These are phyloP conservation scores for Backusella tarrabulga DNA, from an alignment of 192 early-diverging fungal species.

Conservation along the genomic window DNA sequence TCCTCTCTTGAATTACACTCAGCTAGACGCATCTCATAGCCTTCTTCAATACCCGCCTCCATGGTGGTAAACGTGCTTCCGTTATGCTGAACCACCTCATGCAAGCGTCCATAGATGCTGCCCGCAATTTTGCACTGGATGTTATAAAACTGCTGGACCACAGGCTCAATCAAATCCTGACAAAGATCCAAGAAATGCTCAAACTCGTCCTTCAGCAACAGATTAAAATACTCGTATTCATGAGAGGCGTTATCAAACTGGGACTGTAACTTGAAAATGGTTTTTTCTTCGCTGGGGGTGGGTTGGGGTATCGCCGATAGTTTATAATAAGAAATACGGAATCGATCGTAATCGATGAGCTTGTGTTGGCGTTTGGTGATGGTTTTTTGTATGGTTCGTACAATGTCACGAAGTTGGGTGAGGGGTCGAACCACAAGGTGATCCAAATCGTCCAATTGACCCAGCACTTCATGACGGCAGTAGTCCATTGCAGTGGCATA, in stretches of 20 bases:
- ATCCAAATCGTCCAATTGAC: slow-evolving; percentile 73
- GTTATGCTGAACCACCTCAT: slow-evolving; percentile 45
- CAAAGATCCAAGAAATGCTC: slow-evolving; percentile 69
- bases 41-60: slow-evolving; percentile 8
- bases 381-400: slow-evolving; percentile 73
- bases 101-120: slow-evolving; percentile 54
- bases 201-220: slow-evolving; percentile 73
- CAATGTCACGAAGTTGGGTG: slow-evolving; percentile 64
- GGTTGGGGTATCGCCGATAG: slow-evolving; percentile 61
- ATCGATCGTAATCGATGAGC: slow-evolving; percentile 89
- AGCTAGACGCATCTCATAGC: slow-evolving; percentile 25
- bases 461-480: slow-evolving; percentile 50
- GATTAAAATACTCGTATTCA: slow-evolving; percentile 83
- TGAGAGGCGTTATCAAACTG: slow-evolving; percentile 74
- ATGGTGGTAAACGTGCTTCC: slow-evolving; percentile 44
- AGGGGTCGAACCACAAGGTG: slow-evolving; percentile 69
- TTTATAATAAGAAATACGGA: slow-evolving; percentile 69
- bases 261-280: slow-evolving; percentile 61
- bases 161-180: slow-evolving; percentile 77
- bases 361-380: slow-evolving; percentile 92
- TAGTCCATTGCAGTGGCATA: slow-evolving; percentile 44
- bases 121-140: slow-evolving; percentile 74
- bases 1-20: neutral
- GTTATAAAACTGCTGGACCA: slow-evolving; percentile 80
- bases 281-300: slow-evolving; percentile 61